These are phyloP conservation scores for Wickerhamiella australiensis DNA, from an alignment of 805 yeast species.

Conservation along the genomic window DNA sequence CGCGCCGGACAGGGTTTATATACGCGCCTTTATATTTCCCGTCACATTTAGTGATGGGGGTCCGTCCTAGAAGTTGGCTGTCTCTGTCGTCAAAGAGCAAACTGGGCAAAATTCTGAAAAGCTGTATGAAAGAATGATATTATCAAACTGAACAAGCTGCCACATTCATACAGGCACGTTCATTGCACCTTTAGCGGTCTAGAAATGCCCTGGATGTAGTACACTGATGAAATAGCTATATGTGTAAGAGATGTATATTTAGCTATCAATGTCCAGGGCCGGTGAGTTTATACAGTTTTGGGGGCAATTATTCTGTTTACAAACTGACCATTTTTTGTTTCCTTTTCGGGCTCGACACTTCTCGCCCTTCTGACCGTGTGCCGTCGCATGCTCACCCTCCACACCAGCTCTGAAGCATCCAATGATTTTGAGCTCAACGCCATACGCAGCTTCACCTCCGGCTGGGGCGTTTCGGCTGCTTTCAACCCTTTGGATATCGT, in stretches of 20 bases:
- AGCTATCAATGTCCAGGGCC: no score
- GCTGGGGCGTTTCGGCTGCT: slow-evolving; percentile 14
- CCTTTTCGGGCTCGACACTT: background rate
- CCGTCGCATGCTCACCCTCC: slow-evolving; percentile 12
- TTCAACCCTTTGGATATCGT: slow-evolving; percentile 14
- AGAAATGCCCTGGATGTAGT: no score
- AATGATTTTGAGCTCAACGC: slow-evolving; percentile 13
- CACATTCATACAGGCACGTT: no score
- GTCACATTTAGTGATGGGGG: background rate
- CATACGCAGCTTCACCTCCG: slow-evolving; percentile 12
- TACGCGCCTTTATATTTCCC: background rate
- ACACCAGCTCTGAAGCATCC: slow-evolving; percentile 6
- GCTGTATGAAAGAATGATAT: no score
- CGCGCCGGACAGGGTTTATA: background rate
- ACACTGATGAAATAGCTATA: no score
- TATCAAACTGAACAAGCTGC: no score
- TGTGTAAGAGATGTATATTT: no score
- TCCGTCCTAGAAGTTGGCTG: background rate
- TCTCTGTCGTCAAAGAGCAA: no score
- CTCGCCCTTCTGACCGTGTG: slow-evolving; percentile 6
- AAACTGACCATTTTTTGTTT: background rate
- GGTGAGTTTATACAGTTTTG: background rate
- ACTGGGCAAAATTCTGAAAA: no score
- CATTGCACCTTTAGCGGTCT: no score
- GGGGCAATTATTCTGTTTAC: background rate